A percentile compares a stretch with the other conserved stretches of the same genome.
These are phyloP conservation scores for Cardamine occulta DNA, from an alignment of 345 rosid species.

Conservation along the genomic window DNA sequence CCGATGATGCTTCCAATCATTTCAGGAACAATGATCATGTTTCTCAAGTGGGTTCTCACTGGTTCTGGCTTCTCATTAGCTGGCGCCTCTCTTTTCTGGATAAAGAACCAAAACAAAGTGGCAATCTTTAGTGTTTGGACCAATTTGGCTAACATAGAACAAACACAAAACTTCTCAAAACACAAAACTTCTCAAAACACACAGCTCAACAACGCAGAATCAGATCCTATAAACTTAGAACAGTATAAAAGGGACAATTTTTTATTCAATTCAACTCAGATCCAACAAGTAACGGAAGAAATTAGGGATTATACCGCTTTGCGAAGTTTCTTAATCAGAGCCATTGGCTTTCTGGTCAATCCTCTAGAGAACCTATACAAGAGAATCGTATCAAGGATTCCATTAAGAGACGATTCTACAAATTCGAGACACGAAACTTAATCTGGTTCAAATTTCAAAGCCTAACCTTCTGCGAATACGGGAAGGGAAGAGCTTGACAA, in stretches of 20 bases:
- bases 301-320: conserved; percentile 48
- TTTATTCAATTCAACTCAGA: not conserved
- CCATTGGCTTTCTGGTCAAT: conserved; percentile 67
- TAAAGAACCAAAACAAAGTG: not conserved
- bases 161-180: not conserved
- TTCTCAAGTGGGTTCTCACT: conserved; percentile 68
- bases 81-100: conserved; percentile 69
- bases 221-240: not conserved
- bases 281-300: not conserved
- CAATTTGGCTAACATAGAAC: conserved; percentile 4
- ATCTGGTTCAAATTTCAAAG: not conserved
- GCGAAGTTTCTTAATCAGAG: conserved; percentile 64
- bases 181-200: not conserved
- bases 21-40: conserved; percentile 51
- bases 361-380: conserved; percentile 66
- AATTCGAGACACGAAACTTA: not conserved
- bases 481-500: conserved; percentile 64
- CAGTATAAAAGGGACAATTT: not conserved
- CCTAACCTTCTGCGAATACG: conserved; percentile 72
- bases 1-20: conserved; percentile 38
- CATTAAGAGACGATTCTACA: not conserved
- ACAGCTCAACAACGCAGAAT: not conserved
- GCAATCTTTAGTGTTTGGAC: not conserved
- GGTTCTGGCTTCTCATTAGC: conserved; percentile 76
- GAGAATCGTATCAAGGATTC: not conserved